A percentile compares a stretch with the other conserved stretches of the same genome.
Evolutionary conservation across 768 basidiomycete species (phyloP).

Genomic region (Kwoniella mangroviensis): DNA sequence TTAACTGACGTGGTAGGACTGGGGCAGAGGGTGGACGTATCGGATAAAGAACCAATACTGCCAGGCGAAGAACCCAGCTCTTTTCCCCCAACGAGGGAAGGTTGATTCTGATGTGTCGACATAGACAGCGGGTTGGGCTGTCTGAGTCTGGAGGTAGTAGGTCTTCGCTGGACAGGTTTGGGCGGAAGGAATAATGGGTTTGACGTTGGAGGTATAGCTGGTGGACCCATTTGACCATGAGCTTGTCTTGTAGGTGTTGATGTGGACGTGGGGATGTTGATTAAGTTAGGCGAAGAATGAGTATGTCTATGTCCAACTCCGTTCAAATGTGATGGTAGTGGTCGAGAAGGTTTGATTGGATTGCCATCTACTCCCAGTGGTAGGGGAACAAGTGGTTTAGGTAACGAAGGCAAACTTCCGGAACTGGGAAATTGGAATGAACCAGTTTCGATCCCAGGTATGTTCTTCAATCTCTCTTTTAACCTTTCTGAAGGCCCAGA

Average conservation of each 20-base stretch:
- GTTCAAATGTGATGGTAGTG: conserved; percentile 21
- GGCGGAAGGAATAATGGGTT: conserved; percentile 28
- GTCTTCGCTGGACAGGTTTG: conserved; percentile 21
- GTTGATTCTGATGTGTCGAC: conserved; percentile 17
- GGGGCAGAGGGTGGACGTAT: conserved; percentile 15
- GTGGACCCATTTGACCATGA: conserved; percentile 12
- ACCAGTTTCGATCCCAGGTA: conserved; percentile 23
- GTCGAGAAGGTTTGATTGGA: conserved; percentile 16
- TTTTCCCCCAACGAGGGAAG: not conserved
- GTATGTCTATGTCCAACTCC: conserved; percentile 24
- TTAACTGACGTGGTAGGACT: conserved; percentile 20
- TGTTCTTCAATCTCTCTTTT: conserved; percentile 23
- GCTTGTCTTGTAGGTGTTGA: not conserved
- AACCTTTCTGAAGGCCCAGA: conserved; percentile 16
- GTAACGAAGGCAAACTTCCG: conserved; percentile 8
- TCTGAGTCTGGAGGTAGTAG: conserved; percentile 31
- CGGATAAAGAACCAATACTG: conserved; percentile 12
- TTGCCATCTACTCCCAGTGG: no score
- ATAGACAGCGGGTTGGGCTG: conserved; percentile 33
- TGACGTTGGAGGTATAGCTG: conserved; percentile 7
- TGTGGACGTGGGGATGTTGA: conserved; percentile 9
- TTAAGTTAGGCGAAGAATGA: conserved; percentile 29
- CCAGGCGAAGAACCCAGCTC: conserved; percentile 22
- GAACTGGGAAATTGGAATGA: conserved; percentile 10
- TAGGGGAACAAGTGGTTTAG: not conserved